These are phyloP conservation scores for Cladosporium halotolerans DNA, from an alignment of 2,329 filamentous ascomycete genomes.

Conservation along the genomic window DNA sequence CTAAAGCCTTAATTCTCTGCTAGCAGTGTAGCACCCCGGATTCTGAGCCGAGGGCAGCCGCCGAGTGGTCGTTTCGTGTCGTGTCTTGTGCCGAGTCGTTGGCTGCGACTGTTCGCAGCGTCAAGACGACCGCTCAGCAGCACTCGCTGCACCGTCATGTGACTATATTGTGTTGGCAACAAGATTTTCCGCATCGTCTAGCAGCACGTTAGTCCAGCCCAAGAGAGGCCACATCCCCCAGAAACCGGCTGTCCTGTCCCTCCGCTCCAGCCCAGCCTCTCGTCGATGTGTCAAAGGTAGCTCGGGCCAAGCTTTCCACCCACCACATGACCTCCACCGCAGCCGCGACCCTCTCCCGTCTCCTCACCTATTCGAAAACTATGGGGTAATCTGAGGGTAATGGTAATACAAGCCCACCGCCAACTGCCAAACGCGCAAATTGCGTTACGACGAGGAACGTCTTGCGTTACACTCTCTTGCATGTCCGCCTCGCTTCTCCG, in stretches of 20 bases:
- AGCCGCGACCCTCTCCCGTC: neutral
- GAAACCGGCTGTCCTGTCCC: neutral
- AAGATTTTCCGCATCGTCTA: no score
- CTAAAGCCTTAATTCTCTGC: no score
- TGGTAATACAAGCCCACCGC: slow-evolving; percentile 8
- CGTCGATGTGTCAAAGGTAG: slow-evolving; percentile 8
- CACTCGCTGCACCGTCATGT: no score
- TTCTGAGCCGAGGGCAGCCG: slow-evolving; percentile 10
- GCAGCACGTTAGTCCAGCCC: no score
- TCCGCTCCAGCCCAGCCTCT: slow-evolving; percentile 5
- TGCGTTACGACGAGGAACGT: neutral
- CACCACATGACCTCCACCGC: slow-evolving; percentile 9
- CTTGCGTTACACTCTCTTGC: neutral
- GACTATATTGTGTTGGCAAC: no score
- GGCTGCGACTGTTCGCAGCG: no score
- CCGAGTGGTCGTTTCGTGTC: no score
- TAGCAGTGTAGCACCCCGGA: neutral
- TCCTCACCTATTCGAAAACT: slow-evolving; percentile 5
- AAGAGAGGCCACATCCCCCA: neutral
- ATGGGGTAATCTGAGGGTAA: slow-evolving; percentile 9
- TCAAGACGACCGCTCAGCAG: no score
- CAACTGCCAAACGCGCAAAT: neutral
- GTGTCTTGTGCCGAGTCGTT: no score
- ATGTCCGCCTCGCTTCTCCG: neutral
- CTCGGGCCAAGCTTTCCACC: slow-evolving; percentile 5